Percentiles rank a stretch among this genome's conserved stretches.
Evolutionary conservation across 768 basidiomycete species (phyloP).

Genomic region (Trichaptum fuscoviolaceum): DNA sequence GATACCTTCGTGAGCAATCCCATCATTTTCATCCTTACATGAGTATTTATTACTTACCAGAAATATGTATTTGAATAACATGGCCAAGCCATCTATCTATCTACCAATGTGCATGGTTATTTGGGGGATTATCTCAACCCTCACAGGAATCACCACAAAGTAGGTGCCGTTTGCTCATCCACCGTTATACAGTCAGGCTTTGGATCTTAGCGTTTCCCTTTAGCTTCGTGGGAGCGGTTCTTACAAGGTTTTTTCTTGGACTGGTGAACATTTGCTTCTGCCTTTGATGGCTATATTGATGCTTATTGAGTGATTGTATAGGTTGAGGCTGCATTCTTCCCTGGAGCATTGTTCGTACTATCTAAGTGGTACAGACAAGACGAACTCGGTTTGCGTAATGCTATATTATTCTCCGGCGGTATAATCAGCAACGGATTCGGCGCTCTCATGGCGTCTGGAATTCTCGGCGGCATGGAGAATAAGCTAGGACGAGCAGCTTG

Average conservation of each 20-base stretch:
- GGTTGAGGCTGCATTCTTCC: conserved; percentile 22
- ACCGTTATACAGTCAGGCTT: conserved; percentile 7
- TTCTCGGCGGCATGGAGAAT: conserved; percentile 37
- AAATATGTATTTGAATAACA: conserved; percentile 28
- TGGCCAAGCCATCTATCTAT: conserved; percentile 25
- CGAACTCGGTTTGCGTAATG: conserved; percentile 33
- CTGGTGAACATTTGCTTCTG: conserved; percentile 25
- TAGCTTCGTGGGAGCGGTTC: conserved; percentile 21
- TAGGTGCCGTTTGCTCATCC: neutral
- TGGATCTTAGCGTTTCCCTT: neutral
- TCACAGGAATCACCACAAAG: conserved; percentile 26
- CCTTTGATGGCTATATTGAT: conserved; percentile 1
- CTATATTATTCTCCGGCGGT: conserved; percentile 32
- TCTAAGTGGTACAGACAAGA: conserved; percentile 36
- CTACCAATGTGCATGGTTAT: conserved; percentile 23
- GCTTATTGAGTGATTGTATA: conserved; percentile 12
- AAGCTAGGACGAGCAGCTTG: conserved; percentile 34
- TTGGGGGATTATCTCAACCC: conserved; percentile 32
- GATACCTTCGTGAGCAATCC: conserved; percentile 11
- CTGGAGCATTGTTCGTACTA: conserved; percentile 26
- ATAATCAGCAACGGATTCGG: conserved; percentile 43
- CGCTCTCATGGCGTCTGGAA: conserved; percentile 38
- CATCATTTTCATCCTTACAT: neutral
- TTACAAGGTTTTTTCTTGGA: conserved; percentile 38
- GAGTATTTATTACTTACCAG: conserved; percentile 8